Percentiles rank a stretch among this genome's conserved stretches.
Conservation (phyloP, 2,329 filamentous ascomycete species). For the Fonsecaea erecta region DNA sequence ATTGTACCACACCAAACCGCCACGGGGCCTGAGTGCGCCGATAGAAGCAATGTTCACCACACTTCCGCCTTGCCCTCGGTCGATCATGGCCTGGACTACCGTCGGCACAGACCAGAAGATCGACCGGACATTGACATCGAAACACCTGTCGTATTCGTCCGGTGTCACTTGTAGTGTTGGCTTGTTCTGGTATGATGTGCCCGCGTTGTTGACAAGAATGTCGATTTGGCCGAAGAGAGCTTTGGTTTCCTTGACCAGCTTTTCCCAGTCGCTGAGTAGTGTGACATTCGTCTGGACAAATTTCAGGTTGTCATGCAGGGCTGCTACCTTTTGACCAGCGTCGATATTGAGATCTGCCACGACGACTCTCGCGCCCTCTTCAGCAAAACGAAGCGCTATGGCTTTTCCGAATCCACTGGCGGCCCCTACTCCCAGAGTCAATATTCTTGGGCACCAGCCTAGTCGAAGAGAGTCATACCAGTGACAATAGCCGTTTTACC, state of each 20-base stretch:
- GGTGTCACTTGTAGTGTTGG: constrained; percentile 47
- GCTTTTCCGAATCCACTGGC: constrained; percentile 50
- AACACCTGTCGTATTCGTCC: constrained; percentile 49
- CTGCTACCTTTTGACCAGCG: constrained; percentile 9
- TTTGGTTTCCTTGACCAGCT: constrained; percentile 5
- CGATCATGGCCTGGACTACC: constrained; percentile 43
- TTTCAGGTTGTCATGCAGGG: constrained; percentile 4
- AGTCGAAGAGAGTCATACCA: too few species aligned
- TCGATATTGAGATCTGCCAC: constrained; percentile 36
- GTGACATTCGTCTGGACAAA: constrained; percentile 21
- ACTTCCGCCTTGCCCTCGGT: constrained; percentile 46
- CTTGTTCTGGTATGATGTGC: constrained; percentile 49
- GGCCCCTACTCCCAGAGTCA: constrained; percentile 38
- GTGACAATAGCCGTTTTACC: too few species aligned
- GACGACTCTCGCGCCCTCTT: constrained; percentile 43
- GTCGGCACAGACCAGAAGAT: constrained; percentile 45
- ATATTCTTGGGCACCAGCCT: too few species aligned
- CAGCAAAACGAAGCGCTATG: constrained; percentile 45
- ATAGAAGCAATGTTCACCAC: constrained; percentile 35
- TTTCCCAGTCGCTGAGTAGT: constrained; percentile 6
- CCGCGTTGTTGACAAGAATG: constrained; percentile 27
- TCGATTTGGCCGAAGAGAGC: constrained; percentile 14
- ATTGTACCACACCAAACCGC: constrained; percentile 47
- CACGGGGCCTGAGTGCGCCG: constrained; percentile 17
- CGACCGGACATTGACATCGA: constrained; percentile 50